Percentiles rank a stretch among this genome's conserved stretches.
Conservation (phyloP, 2,329 filamentous ascomycete genomes). For the Neobulgaria alba region DNA sequence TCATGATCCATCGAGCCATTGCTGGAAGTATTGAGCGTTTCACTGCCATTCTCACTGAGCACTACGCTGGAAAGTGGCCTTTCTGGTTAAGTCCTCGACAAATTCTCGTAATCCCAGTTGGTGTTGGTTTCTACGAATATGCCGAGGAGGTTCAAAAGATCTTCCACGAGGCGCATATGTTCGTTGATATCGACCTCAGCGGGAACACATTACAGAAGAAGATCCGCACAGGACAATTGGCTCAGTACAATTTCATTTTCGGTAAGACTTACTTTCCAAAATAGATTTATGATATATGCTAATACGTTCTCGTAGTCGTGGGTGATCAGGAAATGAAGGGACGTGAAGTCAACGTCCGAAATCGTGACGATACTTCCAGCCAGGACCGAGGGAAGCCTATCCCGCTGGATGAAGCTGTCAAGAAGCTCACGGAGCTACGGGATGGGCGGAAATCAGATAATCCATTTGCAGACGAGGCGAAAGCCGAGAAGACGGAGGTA, state of each 20-base stretch:
- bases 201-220: slow-evolving; percentile 85
- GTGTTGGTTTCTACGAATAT: slow-evolving; percentile 63
- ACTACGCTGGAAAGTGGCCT: slow-evolving; percentile 82
- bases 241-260: slow-evolving; percentile 80
- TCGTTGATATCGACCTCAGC: slow-evolving; percentile 61
- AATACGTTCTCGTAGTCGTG: slow-evolving; percentile 41
- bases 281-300: too few species aligned
- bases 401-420: slow-evolving; percentile 46
- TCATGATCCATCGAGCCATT: slow-evolving; percentile 82
- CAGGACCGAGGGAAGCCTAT: slow-evolving; percentile 54
- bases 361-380: slow-evolving; percentile 53
- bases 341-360: slow-evolving; percentile 53
- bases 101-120: slow-evolving; percentile 70
- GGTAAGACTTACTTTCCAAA: slow-evolving; percentile 38
- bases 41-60: slow-evolving; percentile 71
- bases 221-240: slow-evolving; percentile 71
- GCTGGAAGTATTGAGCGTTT: slow-evolving; percentile 61
- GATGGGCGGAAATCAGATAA: slow-evolving; percentile 34
- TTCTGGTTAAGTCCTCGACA: slow-evolving; percentile 85
- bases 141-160: slow-evolving; percentile 63
- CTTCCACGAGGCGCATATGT: slow-evolving; percentile 60
- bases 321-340: slow-evolving; percentile 53
- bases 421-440: slow-evolving; percentile 45
- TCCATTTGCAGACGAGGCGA: slow-evolving; percentile 29
- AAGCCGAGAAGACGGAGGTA: slow-evolving; percentile 5